Conservation (phyloP, 192 early-diverging fungal genomes). For the Gigaspora rosea region DNA sequence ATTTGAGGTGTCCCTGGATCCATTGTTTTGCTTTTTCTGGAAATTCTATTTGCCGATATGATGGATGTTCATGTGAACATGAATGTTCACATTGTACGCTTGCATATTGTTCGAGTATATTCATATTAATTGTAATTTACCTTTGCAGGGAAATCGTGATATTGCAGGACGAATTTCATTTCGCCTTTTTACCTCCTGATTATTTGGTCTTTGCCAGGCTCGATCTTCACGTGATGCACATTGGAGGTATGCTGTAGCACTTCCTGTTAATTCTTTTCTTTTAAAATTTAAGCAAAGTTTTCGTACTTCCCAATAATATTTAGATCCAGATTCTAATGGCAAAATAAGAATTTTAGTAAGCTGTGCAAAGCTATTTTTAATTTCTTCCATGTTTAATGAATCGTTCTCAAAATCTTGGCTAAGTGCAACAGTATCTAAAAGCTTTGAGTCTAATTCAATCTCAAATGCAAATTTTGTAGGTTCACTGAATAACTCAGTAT, state of each 20-base stretch:
- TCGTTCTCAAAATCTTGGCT: not conserved
- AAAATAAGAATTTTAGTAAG: conserved; percentile 3
- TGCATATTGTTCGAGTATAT: not conserved
- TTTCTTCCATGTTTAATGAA: not conserved
- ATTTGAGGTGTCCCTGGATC: too few species aligned
- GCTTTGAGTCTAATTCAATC: not conserved
- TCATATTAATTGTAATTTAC: conserved; percentile 1
- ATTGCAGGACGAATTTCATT: conserved; percentile 7
- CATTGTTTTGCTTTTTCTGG: too few species aligned
- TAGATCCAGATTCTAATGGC: conserved; percentile 11
- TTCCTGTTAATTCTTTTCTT: not conserved
- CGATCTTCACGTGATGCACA: not conserved
- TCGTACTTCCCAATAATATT: conserved; percentile 11
- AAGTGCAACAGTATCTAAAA: not conserved
- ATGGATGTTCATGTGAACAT: too few species aligned
- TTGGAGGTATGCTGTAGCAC: not conserved
- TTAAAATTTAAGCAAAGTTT: not conserved
- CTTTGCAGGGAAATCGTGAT: not conserved
- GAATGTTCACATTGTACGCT: too few species aligned
- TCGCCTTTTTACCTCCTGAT: not conserved
- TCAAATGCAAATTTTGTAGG: conserved; percentile 10
- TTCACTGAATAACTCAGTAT: not conserved
- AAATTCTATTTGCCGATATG: too few species aligned
- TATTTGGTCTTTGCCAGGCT: not conserved
- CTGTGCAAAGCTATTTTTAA: conserved; percentile 3